Conservation (phyloP, 1,139 yeast species). For the Meyerozyma elateridarum region DNA sequence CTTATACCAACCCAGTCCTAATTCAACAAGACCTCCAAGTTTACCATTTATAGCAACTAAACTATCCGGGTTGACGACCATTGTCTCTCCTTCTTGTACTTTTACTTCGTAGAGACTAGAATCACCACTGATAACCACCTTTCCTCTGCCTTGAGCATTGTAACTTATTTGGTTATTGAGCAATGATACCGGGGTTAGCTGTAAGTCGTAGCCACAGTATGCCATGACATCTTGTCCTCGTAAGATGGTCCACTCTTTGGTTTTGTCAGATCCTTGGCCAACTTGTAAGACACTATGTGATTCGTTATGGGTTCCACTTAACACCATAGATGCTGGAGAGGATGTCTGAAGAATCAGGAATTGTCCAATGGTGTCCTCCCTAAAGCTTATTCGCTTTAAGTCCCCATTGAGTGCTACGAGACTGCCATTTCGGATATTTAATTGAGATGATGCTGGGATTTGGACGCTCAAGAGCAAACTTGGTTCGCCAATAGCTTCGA, state of each 20-base stretch:
- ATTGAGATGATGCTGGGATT: slow-evolving; percentile 30
- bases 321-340: slow-evolving; percentile 24
- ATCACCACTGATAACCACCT: slow-evolving; percentile 30
- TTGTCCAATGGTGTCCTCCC: slow-evolving; percentile 11
- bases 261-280: no score
- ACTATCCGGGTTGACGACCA: slow-evolving; percentile 30
- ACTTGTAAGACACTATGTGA: slow-evolving; percentile 5
- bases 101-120: slow-evolving; percentile 30
- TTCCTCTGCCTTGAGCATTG: slow-evolving; percentile 32
- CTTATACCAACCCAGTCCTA: no score
- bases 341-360: slow-evolving; percentile 25
- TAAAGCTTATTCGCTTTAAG: slow-evolving; percentile 15
- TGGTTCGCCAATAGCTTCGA: slow-evolving; percentile 29
- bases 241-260: slow-evolving; percentile 32
- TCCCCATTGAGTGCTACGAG: slow-evolving; percentile 36
- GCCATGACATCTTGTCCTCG: slow-evolving; percentile 33
- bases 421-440: slow-evolving; percentile 30
- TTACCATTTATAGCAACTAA: slow-evolving; percentile 28
- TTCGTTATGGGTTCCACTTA: slow-evolving; percentile 21
- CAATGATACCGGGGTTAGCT: slow-evolving; percentile 13
- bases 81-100: slow-evolving; percentile 26
- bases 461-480: slow-evolving; percentile 29
- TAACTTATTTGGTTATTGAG: slow-evolving; percentile 9
- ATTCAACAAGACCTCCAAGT: no score
- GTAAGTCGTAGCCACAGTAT: slow-evolving; percentile 41